phyloP scores from a whole-genome alignment of 108 stramenopile species.

The Pseudonitzschia multistriata region DNA sequence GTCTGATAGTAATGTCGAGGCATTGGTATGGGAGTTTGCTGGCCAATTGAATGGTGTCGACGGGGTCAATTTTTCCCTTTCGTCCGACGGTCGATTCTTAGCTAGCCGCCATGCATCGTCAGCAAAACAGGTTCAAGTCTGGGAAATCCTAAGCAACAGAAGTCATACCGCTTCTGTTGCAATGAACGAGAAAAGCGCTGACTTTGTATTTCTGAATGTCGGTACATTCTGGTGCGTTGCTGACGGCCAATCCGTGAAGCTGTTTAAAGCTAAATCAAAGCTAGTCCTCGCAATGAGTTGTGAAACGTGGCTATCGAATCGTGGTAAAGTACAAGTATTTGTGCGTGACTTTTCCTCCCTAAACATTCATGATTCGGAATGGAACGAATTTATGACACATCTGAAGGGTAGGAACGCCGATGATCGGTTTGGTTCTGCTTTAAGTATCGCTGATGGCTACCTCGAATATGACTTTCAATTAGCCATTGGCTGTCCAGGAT shows the following conservation, averaged over 20 bases:
- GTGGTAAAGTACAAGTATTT: conserved; percentile 27
- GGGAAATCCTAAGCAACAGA: neutral
- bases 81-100: conserved; percentile 8
- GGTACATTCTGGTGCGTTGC: conserved; percentile 14
- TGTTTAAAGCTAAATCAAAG: neutral
- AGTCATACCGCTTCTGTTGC: neutral
- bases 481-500: conserved; percentile 25
- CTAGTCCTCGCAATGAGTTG: conserved; percentile 3
- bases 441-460: conserved; percentile 10
- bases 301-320: conserved; percentile 5
- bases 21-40: conserved; percentile 1
- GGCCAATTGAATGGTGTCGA: neutral
- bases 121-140: conserved; percentile 11
- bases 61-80: conserved; percentile 4
- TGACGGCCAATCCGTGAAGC: conserved; percentile 2
- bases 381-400: conserved; percentile 8
- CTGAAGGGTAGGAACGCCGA: conserved; percentile 14
- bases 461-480: conserved; percentile 17
- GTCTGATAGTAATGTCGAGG: neutral
- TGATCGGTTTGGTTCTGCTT: conserved; percentile 19
- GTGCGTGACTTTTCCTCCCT: neutral
- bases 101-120: neutral
- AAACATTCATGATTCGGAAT: neutral
- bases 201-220: neutral
- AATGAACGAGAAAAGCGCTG: neutral